Conservation (phyloP, 371 early-diverging fungal species). For the Rhizopus arrhizus region DNA sequence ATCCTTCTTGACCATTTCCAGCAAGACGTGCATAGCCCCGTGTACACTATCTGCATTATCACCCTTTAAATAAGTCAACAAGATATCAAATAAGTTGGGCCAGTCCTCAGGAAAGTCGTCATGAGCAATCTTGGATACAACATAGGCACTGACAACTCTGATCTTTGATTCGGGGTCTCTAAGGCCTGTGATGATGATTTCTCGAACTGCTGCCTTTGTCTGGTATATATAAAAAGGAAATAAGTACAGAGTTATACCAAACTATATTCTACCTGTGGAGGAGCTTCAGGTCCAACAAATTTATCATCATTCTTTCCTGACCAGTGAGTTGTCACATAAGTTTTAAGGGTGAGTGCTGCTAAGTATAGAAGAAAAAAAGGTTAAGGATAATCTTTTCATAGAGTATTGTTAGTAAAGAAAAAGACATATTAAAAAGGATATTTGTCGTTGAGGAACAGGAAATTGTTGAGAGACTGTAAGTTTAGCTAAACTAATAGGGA, state of each 20-base stretch:
- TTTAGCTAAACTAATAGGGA: conserved; percentile 68
- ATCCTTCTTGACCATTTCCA: conserved; percentile 84
- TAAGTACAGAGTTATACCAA: background rate
- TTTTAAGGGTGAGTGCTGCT: conserved; percentile 79
- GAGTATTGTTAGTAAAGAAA: too few relatives aligned
- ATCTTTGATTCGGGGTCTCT: conserved; percentile 62
- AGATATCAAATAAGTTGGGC: conserved; percentile 85
- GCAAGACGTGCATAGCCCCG: conserved; percentile 86
- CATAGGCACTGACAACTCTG: conserved; percentile 75
- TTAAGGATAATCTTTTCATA: conserved; percentile 26
- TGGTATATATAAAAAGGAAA: conserved; percentile 10
- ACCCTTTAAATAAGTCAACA: conserved; percentile 70
- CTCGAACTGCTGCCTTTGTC: conserved; percentile 57
- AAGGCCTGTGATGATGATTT: conserved; percentile 58
- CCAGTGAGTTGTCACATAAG: conserved; percentile 82
- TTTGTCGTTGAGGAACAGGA: conserved; percentile 73
- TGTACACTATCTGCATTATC: conserved; percentile 76
- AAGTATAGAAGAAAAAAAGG: conserved; percentile 45
- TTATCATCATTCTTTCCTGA: conserved; percentile 60
- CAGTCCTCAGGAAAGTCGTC: conserved; percentile 95
- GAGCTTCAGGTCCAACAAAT: conserved; percentile 61
- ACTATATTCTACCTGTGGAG: conserved; percentile 45
- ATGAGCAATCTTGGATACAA: conserved; percentile 85
- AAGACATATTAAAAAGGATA: conserved; percentile 54
- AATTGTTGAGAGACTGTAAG: conserved; percentile 69